phyloP scores from a whole-genome alignment of 345 rosid genomes.

The Eucalyptus regnans region DNA sequence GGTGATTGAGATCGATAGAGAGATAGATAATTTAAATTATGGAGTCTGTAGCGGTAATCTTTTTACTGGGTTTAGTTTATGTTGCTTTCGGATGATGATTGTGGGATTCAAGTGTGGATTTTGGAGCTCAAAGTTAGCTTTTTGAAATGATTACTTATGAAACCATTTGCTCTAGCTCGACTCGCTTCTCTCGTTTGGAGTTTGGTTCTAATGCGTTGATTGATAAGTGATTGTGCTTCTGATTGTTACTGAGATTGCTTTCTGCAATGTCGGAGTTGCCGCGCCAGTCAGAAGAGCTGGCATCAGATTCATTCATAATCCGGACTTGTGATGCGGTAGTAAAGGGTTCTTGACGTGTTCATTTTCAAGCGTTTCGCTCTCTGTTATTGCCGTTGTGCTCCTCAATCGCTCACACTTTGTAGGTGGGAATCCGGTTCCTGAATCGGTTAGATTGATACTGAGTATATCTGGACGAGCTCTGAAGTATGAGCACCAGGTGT shows the following conservation, averaged over 20 bases:
- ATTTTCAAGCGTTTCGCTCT: background rate
- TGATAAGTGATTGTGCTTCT: background rate
- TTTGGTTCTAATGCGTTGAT: background rate
- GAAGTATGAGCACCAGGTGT: background rate
- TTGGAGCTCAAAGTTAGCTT: background rate
- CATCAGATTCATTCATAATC: background rate
- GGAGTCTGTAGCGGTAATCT: background rate
- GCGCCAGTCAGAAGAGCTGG: background rate
- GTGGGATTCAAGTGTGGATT: background rate
- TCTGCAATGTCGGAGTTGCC: background rate
- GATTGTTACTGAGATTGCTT: background rate
- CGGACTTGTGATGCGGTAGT: background rate
- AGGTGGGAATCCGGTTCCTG: background rate
- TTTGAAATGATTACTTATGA: background rate
- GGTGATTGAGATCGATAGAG: slow-evolving; percentile 4
- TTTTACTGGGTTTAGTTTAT: background rate
- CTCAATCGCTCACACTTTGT: background rate
- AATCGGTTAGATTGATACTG: background rate
- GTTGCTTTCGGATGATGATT: background rate
- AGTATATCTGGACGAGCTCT: background rate
- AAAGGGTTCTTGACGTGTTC: background rate
- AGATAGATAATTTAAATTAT: background rate
- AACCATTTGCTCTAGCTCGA: background rate
- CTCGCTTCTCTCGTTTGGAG: background rate
- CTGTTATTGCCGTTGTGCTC: background rate